A percentile compares a stretch with the other conserved stretches of the same genome.
phyloP scores from a whole-genome alignment of 1,284 basidiomycete genomes.

The Tausonia pullulans region DNA sequence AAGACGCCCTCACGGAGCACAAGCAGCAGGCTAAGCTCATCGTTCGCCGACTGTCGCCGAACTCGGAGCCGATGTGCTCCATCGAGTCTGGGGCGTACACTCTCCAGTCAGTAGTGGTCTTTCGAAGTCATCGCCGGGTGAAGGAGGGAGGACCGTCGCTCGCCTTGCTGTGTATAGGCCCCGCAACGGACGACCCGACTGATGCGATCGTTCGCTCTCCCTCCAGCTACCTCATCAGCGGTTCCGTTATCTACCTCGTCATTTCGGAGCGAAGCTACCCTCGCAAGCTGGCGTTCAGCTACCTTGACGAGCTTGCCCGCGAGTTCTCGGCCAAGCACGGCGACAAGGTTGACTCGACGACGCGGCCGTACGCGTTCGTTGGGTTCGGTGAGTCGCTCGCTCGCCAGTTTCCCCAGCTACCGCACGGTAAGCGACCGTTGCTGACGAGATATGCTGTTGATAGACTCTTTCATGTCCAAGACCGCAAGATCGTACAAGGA shows the following conservation, averaged over 20 bases:
- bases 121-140: background rate
- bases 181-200: background rate
- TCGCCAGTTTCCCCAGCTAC: background rate
- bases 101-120: slow-evolving; percentile 54
- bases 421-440: background rate
- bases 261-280: slow-evolving; percentile 97
- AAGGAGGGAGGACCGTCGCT: background rate
- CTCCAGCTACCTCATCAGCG: slow-evolving; percentile 78
- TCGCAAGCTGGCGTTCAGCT: slow-evolving; percentile 93
- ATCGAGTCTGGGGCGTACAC: slow-evolving; percentile 94
- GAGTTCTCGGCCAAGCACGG: slow-evolving; percentile 88
- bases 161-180: background rate
- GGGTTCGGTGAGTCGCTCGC: slow-evolving; percentile 62
- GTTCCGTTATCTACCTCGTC: slow-evolving; percentile 88
- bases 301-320: slow-evolving; percentile 91
- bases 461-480: slow-evolving; percentile 97
- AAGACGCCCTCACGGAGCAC: slow-evolving; percentile 86
- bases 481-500: slow-evolving; percentile 91
- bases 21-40: slow-evolving; percentile 97
- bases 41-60: slow-evolving; percentile 82
- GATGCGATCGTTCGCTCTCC: background rate
- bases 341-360: slow-evolving; percentile 69
- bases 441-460: background rate
- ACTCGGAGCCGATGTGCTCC: slow-evolving; percentile 87
- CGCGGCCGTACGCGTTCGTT: slow-evolving; percentile 89